Evolutionary conservation across 345 rosid species (phyloP).

Genomic region (Citrus glauca): DNA sequence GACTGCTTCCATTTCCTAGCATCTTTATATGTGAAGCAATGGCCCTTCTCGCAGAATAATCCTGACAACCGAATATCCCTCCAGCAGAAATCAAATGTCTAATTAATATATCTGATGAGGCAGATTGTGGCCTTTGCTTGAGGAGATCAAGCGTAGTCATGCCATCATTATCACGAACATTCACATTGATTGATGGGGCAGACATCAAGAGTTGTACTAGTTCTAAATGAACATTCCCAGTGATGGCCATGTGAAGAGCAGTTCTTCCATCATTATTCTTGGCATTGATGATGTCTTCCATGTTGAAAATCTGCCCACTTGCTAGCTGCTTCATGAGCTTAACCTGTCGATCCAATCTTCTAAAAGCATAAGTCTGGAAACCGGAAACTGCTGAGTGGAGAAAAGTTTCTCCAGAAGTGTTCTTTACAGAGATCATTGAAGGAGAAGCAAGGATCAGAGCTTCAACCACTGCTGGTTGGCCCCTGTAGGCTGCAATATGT

Average conservation of each 20-base stretch:
- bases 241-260: constrained; percentile 79
- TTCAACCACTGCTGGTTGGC: constrained; percentile 57
- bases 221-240: constrained; percentile 57
- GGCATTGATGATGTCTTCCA: constrained; percentile 48
- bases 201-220: constrained; percentile 70
- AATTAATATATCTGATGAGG: constrained; percentile 60
- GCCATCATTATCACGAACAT: constrained; percentile 55
- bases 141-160: constrained; percentile 88
- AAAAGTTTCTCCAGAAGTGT: constrained; percentile 74
- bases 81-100: constrained; percentile 76
- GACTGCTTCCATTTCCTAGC: constrained; percentile 63
- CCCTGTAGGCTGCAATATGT: constrained; percentile 72
- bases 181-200: constrained; percentile 57
- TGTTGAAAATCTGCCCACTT: constrained; percentile 24
- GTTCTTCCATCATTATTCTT: constrained; percentile 66
- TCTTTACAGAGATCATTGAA: constrained; percentile 37
- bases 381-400: constrained; percentile 79
- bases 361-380: constrained; percentile 67
- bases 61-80: constrained; percentile 54
- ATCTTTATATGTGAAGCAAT: constrained; percentile 65
- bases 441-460: constrained; percentile 56
- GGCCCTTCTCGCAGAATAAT: constrained; percentile 52
- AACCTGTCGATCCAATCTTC: constrained; percentile 68
- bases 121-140: constrained; percentile 54
- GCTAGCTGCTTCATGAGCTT: constrained; percentile 62